phyloP scores from a whole-genome alignment of 75 land plant species.

The Picea glauca region DNA sequence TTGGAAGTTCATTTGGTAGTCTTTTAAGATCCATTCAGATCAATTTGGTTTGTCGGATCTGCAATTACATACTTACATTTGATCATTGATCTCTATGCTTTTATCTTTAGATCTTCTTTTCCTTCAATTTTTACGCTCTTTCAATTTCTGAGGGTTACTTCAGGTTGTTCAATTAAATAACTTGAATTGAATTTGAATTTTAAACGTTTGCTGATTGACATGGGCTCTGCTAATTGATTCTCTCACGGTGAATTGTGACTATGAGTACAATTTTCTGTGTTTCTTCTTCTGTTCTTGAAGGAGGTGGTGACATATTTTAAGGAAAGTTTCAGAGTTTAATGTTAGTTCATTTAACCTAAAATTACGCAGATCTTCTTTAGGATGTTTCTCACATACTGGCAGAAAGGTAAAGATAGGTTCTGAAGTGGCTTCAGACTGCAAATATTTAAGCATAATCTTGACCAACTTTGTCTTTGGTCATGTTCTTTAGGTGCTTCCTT shows the following conservation, averaged over 20 bases:
- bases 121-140: no score
- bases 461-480: not conserved
- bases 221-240: not conserved
- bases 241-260: not conserved
- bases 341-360: not conserved
- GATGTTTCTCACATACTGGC: not conserved
- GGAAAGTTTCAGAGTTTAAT: not conserved
- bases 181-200: not conserved
- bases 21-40: no score
- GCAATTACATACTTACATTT: no score
- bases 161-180: not conserved
- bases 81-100: no score
- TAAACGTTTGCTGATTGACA: not conserved
- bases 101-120: no score
- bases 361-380: not conserved
- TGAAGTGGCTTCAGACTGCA: not conserved
- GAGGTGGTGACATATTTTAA: no score
- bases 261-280: not conserved
- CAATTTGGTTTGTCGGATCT: no score
- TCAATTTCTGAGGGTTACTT: not conserved
- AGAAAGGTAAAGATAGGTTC: not conserved
- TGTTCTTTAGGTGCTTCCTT: not conserved
- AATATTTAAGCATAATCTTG: not conserved
- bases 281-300: no score
- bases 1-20: no score